Percentiles rank a stretch among this genome's conserved stretches.
Evolutionary conservation across 257 asterid genomes (phyloP).

Genomic region (Catharanthus roseus): DNA sequence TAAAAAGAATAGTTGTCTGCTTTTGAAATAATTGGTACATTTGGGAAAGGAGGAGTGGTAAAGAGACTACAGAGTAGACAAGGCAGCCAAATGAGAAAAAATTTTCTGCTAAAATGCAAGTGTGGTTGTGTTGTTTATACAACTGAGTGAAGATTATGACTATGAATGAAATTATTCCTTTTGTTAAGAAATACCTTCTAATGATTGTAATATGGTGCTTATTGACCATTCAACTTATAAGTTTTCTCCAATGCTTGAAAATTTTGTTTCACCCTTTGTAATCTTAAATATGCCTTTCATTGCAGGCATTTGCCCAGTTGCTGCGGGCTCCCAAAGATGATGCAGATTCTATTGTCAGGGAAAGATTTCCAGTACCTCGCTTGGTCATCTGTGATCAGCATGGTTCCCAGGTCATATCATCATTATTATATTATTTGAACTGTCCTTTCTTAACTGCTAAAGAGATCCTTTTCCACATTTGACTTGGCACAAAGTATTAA

Average conservation of each 20-base stretch:
- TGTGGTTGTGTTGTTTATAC: not conserved
- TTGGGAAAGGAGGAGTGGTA: not conserved
- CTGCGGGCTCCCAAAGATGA: slow-evolving; percentile 82
- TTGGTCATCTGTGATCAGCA: slow-evolving; percentile 91
- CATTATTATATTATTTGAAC: not conserved
- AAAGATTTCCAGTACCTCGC: slow-evolving; percentile 97
- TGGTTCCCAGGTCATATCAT: slow-evolving; percentile 73
- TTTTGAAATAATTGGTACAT: not conserved
- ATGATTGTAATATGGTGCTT: not conserved
- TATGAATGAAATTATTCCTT: not conserved
- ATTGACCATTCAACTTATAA: not conserved
- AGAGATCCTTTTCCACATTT: not conserved
- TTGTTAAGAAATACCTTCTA: not conserved
- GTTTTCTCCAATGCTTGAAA: not conserved
- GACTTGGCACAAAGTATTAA: too few relatives aligned
- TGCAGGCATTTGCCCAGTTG: slow-evolving; percentile 80
- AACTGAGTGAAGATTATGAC: too few relatives aligned
- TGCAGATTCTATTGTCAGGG: slow-evolving; percentile 55
- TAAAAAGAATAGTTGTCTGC: not conserved
- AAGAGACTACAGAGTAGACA: not conserved
- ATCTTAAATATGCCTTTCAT: slow-evolving; percentile 18
- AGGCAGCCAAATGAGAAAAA: not conserved
- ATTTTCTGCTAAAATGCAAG: not conserved
- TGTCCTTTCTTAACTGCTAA: not conserved
- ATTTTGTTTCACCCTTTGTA: not conserved